Conservation (phyloP, 345 rosid species). For the Ailanthus altissimus region DNA sequence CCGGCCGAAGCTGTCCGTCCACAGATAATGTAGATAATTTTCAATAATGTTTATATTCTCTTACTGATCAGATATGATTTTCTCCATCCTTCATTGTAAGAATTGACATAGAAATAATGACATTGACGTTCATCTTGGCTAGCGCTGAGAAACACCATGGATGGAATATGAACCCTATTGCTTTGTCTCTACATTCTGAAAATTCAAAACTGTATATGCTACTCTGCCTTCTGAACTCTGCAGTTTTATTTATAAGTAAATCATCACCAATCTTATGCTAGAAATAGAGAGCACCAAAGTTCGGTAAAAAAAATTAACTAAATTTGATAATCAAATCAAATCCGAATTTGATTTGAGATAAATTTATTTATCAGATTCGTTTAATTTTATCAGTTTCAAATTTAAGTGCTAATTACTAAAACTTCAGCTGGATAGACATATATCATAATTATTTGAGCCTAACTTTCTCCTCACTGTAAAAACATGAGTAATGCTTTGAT, state of each 20-base stretch:
- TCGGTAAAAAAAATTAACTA: background rate
- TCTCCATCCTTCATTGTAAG: background rate
- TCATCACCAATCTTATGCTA: background rate
- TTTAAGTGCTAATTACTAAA: too few relatives aligned
- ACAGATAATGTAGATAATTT: background rate
- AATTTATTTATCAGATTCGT: background rate
- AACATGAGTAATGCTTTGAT: too few relatives aligned
- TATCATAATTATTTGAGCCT: too few relatives aligned
- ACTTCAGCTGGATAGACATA: too few relatives aligned
- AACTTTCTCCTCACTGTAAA: too few relatives aligned
- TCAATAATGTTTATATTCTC: background rate
- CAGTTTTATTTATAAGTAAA: background rate
- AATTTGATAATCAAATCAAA: background rate
- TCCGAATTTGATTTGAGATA: background rate
- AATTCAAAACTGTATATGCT: background rate
- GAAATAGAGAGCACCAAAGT: background rate
- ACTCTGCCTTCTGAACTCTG: background rate
- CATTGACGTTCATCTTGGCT: too few relatives aligned
- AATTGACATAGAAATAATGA: background rate
- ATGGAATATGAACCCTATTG: too few relatives aligned
- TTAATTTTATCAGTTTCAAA: too few relatives aligned
- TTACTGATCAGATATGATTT: conserved; percentile 1
- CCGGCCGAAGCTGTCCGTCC: background rate
- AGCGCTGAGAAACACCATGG: too few relatives aligned
- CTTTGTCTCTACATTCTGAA: background rate